Evolutionary conservation across 495 filamentous ascomycete species (phyloP).

Genomic region (Aspergillus panamensis): DNA sequence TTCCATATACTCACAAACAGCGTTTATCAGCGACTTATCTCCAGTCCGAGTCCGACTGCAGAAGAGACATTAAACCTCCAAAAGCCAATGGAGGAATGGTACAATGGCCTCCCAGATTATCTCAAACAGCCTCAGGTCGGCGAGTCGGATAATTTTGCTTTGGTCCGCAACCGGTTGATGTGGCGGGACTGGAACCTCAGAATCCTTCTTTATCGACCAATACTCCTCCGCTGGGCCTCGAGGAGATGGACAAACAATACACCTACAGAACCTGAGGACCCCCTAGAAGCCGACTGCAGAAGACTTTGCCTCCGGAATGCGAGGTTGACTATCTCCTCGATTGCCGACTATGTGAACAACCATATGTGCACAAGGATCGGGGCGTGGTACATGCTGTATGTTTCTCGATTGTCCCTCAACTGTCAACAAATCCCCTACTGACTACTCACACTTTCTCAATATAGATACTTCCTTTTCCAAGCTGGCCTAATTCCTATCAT

Average conservation of each 20-base stretch:
- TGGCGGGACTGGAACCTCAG: constrained; percentile 53
- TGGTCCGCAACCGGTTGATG: constrained; percentile 40
- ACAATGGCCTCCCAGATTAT: constrained; percentile 43
- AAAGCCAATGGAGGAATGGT: constrained; percentile 48
- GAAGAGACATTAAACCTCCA: constrained; percentile 46
- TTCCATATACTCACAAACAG: constrained; percentile 50
- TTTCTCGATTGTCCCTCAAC: neutral
- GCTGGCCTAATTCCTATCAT: constrained; percentile 50
- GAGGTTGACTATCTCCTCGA: constrained; percentile 41
- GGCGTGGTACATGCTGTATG: constrained; percentile 52
- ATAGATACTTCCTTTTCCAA: constrained; percentile 53
- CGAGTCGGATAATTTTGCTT: constrained; percentile 36
- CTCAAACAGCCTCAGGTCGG: constrained; percentile 34
- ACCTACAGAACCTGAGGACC: constrained; percentile 35
- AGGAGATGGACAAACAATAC: constrained; percentile 41
- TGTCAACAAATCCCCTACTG: neutral
- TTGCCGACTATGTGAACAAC: constrained; percentile 42
- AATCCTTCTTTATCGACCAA: constrained; percentile 51
- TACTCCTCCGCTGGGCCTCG: constrained; percentile 49
- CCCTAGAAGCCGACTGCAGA: constrained; percentile 41
- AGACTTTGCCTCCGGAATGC: constrained; percentile 45
- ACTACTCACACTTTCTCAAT: neutral
- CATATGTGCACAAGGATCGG: constrained; percentile 42
- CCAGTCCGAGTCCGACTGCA: constrained; percentile 45
- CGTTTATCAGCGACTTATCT: constrained; percentile 51